phyloP scores from a whole-genome alignment of 139 green algal species.

The Chlorella sp. region DNA sequence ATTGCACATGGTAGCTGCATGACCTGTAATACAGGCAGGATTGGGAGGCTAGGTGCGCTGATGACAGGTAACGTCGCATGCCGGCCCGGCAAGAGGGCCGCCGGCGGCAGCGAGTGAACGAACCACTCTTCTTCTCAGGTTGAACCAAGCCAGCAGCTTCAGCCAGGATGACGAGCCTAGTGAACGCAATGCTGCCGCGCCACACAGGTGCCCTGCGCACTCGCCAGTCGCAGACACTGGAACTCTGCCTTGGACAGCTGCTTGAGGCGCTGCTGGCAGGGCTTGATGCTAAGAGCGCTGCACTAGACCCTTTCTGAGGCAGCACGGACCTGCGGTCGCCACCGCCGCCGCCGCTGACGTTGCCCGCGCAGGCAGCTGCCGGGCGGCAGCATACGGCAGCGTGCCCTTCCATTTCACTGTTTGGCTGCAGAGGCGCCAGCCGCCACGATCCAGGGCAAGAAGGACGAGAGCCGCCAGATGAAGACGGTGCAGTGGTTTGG shows the following conservation, averaged over 20 bases:
- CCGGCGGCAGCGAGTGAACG: too few relatives aligned
- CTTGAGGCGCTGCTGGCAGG: too few relatives aligned
- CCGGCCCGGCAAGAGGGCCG: neutral
- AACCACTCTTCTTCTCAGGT: too few relatives aligned
- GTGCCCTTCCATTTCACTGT: neutral
- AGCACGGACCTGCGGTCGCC: too few relatives aligned
- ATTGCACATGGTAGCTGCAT: too few relatives aligned
- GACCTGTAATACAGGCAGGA: neutral
- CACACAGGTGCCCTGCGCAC: neutral
- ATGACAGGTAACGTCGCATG: neutral
- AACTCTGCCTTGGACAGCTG: too few relatives aligned
- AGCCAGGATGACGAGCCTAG: neutral
- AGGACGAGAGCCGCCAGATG: conserved; percentile 31
- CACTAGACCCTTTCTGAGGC: too few relatives aligned
- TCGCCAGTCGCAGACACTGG: too few relatives aligned
- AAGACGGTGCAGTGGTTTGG: conserved; percentile 20
- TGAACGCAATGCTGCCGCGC: neutral
- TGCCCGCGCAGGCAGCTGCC: too few relatives aligned
- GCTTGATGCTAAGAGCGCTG: too few relatives aligned
- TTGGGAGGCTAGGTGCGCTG: neutral
- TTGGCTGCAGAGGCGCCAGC: conserved; percentile 18
- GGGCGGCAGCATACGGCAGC: too few relatives aligned
- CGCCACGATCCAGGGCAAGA: conserved; percentile 48
- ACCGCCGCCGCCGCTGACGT: too few relatives aligned
- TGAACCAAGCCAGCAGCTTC: neutral